Evolutionary conservation across 306 rosid species (phyloP), one percentile per base, ranked within the genome.

Genomic region (Canavalia ensiformis): DNA sequence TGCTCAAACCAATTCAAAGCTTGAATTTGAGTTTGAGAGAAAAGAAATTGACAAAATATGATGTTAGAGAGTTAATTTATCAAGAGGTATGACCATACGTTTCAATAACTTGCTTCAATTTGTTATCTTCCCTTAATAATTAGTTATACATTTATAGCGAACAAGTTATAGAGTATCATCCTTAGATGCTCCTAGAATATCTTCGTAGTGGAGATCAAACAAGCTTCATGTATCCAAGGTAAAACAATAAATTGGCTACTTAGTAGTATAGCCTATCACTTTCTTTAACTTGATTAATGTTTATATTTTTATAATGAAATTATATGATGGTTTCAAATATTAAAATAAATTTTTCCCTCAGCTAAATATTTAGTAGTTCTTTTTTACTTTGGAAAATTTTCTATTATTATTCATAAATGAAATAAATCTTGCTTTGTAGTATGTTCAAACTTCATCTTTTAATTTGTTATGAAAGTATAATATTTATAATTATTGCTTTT

Each of bases 161-260:
- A 86, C 93, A 95, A 97, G 93, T 95, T 85, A 84, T 95, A 89
- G 99, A 95, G 92, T 95, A 95, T 87, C 99, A 95, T 84, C 98
- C 99, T 13, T 98, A 95, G 83, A 95, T 95, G 99, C 92, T 95
- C 83, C 87, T 90, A 74, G 98, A 95, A 86, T 91, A 91, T 86
- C 99, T 95, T 78, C 89, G 88, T 7, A 96, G 97, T 56, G 99
- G 98, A 88, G 99, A 95, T 28, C 97, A 90, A 86, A 93, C 98
- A 49, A 93, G 97, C 82, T 95, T 95, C 89, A 91, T 95, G 99
- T 95, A 95, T 88, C 99, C 99, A 2, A 95, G 98, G 99, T 95
- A 81, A 70, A 87, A 74, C 70, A 46, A 49, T 51, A 44, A 44
- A 28, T 11, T 35, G 18, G 37, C 42, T 35, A 13, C 50, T 44